Percentiles rank a stretch among this genome's conserved stretches.
phyloP scores from a whole-genome alignment of 345 rosid species.

The Populus deltoides region DNA sequence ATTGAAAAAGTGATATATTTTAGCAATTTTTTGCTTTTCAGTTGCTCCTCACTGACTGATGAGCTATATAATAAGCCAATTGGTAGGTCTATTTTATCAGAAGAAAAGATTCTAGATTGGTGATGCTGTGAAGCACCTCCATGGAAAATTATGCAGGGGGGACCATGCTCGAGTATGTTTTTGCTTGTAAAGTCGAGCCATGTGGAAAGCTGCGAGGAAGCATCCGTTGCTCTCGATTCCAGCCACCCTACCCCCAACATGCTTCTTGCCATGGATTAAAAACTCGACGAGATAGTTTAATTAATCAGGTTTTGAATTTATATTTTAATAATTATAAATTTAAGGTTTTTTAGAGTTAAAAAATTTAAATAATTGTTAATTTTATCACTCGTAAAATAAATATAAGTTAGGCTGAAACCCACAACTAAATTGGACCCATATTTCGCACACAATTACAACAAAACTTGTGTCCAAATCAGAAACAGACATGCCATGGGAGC shows the following conservation, averaged over 20 bases:
- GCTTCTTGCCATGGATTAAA: not conserved
- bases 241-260: not conserved
- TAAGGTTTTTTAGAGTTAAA: no score
- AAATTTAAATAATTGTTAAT: no score
- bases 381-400: no score
- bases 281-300: not conserved
- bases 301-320: no score
- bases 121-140: no score
- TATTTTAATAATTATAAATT: no score
- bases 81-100: not conserved
- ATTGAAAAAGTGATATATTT: not conserved
- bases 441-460: not conserved
- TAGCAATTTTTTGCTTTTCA: not conserved
- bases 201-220: conserved; percentile 1
- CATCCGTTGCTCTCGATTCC: not conserved
- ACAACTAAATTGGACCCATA: not conserved
- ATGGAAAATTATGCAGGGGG: not conserved
- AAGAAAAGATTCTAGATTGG: no score
- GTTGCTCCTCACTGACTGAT: no score
- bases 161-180: not conserved
- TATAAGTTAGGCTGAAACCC: no score
- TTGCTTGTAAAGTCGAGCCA: conserved; percentile 14
- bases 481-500: no score
- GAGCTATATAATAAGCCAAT: not conserved
- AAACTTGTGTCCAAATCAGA: not conserved